These are phyloP conservation scores for Hyaloperonospora brassicae DNA, from an alignment of 352 stramenopile species.

Conservation along the genomic window DNA sequence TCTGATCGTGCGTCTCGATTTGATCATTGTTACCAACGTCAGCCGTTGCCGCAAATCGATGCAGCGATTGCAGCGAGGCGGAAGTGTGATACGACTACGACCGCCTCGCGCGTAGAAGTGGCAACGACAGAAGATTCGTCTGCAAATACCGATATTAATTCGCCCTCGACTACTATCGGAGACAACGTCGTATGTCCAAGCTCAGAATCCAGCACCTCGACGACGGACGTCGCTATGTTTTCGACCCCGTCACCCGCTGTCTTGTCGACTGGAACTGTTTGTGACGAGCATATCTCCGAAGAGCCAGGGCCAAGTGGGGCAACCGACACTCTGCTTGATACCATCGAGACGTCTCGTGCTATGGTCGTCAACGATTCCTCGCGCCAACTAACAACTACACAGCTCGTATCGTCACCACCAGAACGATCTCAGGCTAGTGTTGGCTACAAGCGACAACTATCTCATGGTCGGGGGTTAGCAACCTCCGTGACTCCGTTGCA, in stretches of 20 bases:
- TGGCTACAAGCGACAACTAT: not conserved
- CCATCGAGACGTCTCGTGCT: not conserved
- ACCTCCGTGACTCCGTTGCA: no score
- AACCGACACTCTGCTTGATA: not conserved
- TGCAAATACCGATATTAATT: not conserved
- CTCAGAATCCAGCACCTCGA: not conserved
- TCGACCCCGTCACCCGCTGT: not conserved
- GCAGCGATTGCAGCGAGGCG: not conserved
- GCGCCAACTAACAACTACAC: slow-evolving; percentile 1
- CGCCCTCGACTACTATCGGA: not conserved
- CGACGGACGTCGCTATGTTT: not conserved
- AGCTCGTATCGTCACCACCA: not conserved
- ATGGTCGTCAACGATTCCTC: not conserved
- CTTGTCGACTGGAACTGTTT: not conserved
- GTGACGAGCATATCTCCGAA: not conserved
- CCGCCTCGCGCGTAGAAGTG: not conserved
- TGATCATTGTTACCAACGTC: no score
- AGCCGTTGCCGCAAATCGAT: not conserved
- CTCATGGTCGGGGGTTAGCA: no score
- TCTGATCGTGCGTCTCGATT: no score
- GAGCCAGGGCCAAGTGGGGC: not conserved
- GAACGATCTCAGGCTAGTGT: not conserved
- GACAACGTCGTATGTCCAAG: not conserved
- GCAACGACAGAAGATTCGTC: not conserved
- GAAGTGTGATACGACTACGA: not conserved